Evolutionary conservation across 805 yeast genomes (phyloP), one percentile per base, ranked within the genome.

Genomic region (Teunomyces cretensis): DNA sequence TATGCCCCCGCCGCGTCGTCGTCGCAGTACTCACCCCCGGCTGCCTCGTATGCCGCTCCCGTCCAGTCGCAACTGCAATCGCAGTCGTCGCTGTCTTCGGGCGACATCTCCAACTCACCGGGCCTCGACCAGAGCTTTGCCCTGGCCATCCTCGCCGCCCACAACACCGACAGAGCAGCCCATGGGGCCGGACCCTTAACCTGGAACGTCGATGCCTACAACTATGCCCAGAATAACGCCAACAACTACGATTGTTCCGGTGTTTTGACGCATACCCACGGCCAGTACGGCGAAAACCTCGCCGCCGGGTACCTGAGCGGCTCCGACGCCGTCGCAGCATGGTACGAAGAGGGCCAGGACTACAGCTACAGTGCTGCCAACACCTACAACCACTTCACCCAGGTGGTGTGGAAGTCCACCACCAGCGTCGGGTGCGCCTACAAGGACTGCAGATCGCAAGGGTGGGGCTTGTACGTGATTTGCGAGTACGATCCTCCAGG

Each of bases 241-340:
- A 61, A 66, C 45, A 57, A 52, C 43, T 67, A 67, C 52, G 70
- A 65, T 44, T 67, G 73, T 50, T 64, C 70, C 2, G 73, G 73
- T 2, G 54, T 57, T 13, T 61, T 67, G 49, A 64, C 68, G 2
- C 72, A 67, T 47, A 63, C 67, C 13, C 64, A 59, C 44, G 73
- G 71, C 6, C 67, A 53, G 19, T 67, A 51, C 42, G 73, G 73
- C 14, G 73, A 67, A 45, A 67, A 67, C 50, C 59, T 67, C 47
- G 72, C 70, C 11, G 69, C 67, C 14, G 73, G 73, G 0, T 67
- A 50, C 47, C 46, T 54, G 14, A 37, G 48, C 9, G 73, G 70
- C 3, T 52, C 60, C 9, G 42, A 62, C 4, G 61, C 70, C 2
- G 64, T 66, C 12, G 39, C 52, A 17, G 72, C 72, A 1, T 67